Conservation (phyloP, 306 rosid genomes). For the Senna tora region DNA sequence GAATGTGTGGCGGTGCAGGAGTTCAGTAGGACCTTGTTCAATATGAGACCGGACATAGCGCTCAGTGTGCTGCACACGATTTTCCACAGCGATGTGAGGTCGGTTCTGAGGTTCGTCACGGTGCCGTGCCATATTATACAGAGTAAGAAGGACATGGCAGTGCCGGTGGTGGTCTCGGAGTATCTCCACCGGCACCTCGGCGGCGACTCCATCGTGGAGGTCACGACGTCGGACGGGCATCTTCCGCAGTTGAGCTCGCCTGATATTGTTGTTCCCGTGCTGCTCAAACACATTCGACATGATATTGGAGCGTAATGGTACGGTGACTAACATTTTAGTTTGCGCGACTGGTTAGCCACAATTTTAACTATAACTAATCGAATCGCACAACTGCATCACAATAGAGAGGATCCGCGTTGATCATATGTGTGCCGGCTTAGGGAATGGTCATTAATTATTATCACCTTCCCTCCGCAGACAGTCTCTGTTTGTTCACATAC, state of each 20-base stretch:
- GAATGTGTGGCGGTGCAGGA: conserved; percentile 85
- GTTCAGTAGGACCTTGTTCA: conserved; percentile 86
- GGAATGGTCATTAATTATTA: too few species aligned
- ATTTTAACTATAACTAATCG: too few species aligned
- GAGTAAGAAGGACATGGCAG: conserved; percentile 77
- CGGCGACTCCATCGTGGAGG: conserved; percentile 71
- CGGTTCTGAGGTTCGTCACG: conserved; percentile 47
- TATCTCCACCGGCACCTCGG: conserved; percentile 67
- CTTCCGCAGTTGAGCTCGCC: conserved; percentile 91
- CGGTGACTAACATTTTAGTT: too few species aligned
- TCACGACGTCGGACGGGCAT: conserved; percentile 79
- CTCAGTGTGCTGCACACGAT: conserved; percentile 60
- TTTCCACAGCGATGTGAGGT: conserved; percentile 78
- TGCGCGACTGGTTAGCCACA: too few species aligned
- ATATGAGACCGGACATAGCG: conserved; percentile 90
- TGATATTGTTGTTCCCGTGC: conserved; percentile 68
- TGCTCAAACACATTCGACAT: conserved; percentile 65
- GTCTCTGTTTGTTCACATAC: too few species aligned
- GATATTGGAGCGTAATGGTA: conserved; percentile 50
- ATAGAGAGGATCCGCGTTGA: too few species aligned
- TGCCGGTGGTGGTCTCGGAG: conserved; percentile 77
- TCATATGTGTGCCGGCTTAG: too few species aligned
- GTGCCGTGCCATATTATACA: conserved; percentile 83
- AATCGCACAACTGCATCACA: too few species aligned
- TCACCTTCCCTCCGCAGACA: too few species aligned